These are phyloP conservation scores for Trichoderma atrobrunneum DNA, from an alignment of 2,329 filamentous ascomycete species.

Conservation along the genomic window DNA sequence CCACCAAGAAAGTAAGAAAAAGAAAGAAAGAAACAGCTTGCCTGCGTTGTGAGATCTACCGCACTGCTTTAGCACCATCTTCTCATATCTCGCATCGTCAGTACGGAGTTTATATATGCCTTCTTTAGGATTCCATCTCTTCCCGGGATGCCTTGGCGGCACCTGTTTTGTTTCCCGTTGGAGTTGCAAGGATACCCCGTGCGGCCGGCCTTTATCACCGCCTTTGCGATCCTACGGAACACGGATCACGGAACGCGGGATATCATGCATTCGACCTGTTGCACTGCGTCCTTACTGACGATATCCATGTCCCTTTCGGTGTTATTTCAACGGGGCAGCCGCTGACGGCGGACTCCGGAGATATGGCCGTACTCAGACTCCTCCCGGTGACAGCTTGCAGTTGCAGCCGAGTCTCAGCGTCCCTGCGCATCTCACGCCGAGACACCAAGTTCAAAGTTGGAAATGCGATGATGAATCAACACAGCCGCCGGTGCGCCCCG, in stretches of 20 bases:
- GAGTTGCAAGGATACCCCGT: not conserved
- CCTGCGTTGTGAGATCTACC: not conserved
- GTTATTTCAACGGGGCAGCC: not conserved
- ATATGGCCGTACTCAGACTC: not conserved
- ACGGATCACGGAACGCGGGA: not conserved
- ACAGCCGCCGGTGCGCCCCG: not conserved
- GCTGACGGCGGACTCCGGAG: not conserved
- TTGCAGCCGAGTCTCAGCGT: not conserved
- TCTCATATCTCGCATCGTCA: not conserved
- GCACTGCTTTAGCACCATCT: not conserved
- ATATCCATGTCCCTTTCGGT: not conserved
- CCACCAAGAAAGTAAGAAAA: not conserved
- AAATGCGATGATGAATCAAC: not conserved
- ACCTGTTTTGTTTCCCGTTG: not conserved
- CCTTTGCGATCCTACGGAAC: not conserved
- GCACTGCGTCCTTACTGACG: not conserved
- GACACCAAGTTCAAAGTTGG: not conserved
- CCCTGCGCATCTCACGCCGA: not conserved
- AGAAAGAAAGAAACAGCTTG: not conserved
- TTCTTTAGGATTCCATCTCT: not conserved
- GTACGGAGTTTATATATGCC: not conserved
- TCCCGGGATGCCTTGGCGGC: not conserved
- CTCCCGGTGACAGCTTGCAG: not conserved
- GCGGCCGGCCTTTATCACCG: slow-evolving; percentile 5
- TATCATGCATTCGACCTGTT: not conserved